Percentiles rank a stretch among this genome's conserved stretches.
Conservation (phyloP, 2,329 filamentous ascomycete species). For the Cladosporium halotolerans region DNA sequence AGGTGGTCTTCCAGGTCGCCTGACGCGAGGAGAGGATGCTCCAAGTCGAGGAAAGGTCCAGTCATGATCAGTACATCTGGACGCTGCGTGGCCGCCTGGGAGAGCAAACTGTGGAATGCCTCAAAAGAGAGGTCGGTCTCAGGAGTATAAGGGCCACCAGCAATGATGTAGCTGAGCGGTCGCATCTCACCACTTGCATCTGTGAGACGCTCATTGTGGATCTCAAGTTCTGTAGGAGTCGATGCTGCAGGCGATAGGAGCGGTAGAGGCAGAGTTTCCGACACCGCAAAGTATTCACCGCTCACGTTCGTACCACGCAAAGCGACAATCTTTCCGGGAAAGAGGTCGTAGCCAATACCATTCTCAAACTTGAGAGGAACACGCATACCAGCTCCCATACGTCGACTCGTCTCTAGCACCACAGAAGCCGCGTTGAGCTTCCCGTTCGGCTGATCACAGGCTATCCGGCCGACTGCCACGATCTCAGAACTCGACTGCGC, state of each 20-base stretch:
- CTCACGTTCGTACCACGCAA: conserved; percentile 80
- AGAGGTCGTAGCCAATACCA: conserved; percentile 71
- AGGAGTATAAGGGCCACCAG: conserved; percentile 82
- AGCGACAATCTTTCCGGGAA: conserved; percentile 90
- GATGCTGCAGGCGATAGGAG: conserved; percentile 70
- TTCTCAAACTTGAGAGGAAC: conserved; percentile 69
- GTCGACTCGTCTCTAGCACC: conserved; percentile 79
- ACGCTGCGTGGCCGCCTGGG: conserved; percentile 64
- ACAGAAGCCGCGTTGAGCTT: conserved; percentile 80
- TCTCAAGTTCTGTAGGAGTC: conserved; percentile 56
- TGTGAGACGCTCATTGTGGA: conserved; percentile 62
- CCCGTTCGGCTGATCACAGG: conserved; percentile 78
- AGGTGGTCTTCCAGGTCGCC: conserved; percentile 40
- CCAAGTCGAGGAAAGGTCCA: conserved; percentile 85
- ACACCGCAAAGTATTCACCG: conserved; percentile 74
- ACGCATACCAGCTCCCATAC: conserved; percentile 74
- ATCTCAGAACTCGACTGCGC: conserved; percentile 79
- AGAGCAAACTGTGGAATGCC: conserved; percentile 74
- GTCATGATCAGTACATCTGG: conserved; percentile 74
- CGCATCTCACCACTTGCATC: conserved; percentile 53
- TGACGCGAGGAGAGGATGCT: conserved; percentile 76
- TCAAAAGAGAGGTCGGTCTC: conserved; percentile 91
- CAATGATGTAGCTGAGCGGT: conserved; percentile 71
- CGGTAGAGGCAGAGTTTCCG: conserved; percentile 68
- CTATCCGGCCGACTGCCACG: conserved; percentile 85